Conservation (phyloP, 208 protist genomes). For the Acanthamoeba healyi region DNA sequence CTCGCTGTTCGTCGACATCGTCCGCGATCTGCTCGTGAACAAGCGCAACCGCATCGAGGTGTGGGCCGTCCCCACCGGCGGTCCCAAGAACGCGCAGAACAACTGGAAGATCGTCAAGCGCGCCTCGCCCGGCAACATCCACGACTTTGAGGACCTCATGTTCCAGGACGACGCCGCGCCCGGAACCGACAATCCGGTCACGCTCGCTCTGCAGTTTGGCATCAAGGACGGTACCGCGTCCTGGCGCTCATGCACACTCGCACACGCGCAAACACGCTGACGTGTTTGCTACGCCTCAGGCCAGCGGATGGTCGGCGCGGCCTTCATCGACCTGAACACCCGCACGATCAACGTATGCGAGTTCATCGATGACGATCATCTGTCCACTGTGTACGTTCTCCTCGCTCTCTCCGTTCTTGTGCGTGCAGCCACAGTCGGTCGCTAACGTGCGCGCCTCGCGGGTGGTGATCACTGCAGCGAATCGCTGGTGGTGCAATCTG, state of each 20-base stretch:
- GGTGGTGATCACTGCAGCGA: background rate
- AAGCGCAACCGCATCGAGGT: conserved; percentile 78
- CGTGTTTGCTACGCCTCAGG: background rate
- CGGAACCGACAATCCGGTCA: conserved; percentile 75
- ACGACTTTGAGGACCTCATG: conserved; percentile 89
- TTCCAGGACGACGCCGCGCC: conserved; percentile 30
- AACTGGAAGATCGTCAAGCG: conserved; percentile 67
- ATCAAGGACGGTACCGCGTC: conserved; percentile 38
- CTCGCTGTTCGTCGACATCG: conserved; percentile 75
- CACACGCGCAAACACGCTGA: background rate
- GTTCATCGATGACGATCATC: conserved; percentile 90
- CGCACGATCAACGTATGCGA: conserved; percentile 83
- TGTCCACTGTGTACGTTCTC: conserved; percentile 85
- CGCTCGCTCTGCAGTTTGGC: conserved; percentile 83
- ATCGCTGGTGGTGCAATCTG: conserved; percentile 86
- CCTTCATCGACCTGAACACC: conserved; percentile 85
- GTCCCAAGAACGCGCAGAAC: conserved; percentile 54
- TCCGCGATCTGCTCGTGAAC: conserved; percentile 77
- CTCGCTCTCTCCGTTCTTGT: background rate
- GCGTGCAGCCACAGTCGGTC: background rate
- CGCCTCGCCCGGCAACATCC: conserved; percentile 87
- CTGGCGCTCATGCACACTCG: background rate
- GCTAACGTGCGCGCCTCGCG: background rate
- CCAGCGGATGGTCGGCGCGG: conserved; percentile 82
- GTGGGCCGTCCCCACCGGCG: conserved; percentile 32